Percentiles rank a stretch among this genome's conserved stretches.
phyloP scores from a whole-genome alignment of 805 yeast species.

The Teunomyces tritomae region DNA sequence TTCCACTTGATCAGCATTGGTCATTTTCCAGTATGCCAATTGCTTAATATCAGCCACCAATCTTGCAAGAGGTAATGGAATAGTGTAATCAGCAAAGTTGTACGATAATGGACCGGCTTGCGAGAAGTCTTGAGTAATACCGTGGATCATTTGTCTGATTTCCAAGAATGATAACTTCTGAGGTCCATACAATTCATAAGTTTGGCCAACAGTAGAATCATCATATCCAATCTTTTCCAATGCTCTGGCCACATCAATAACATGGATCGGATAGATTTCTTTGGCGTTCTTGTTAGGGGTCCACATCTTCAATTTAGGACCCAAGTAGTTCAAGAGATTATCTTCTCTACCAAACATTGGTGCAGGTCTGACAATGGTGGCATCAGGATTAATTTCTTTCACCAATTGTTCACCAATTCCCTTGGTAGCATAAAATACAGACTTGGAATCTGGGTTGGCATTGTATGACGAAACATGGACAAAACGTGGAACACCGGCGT shows the following conservation, averaged over 20 bases:
- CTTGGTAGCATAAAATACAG: constrained; percentile 75
- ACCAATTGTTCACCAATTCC: constrained; percentile 75
- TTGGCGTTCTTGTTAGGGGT: constrained; percentile 66
- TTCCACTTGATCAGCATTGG: constrained; percentile 71
- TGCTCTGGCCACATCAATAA: constrained; percentile 72
- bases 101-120: constrained; percentile 45
- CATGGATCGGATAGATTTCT: constrained; percentile 69
- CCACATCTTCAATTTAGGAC: constrained; percentile 57
- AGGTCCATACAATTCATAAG: constrained; percentile 73
- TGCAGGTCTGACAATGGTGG: constrained; percentile 84
- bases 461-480: constrained; percentile 79
- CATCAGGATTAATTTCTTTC: constrained; percentile 62
- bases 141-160: constrained; percentile 68
- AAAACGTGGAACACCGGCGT: constrained; percentile 68
- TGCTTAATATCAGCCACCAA: constrained; percentile 44
- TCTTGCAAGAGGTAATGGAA: constrained; percentile 47
- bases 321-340: constrained; percentile 58
- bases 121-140: constrained; percentile 51
- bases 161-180: constrained; percentile 60
- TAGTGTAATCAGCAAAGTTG: constrained; percentile 39
- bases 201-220: constrained; percentile 74
- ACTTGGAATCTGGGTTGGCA: constrained; percentile 65
- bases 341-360: constrained; percentile 78
- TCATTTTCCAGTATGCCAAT: constrained; percentile 43
- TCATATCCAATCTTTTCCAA: constrained; percentile 77